These are phyloP conservation scores for Ogataea zsoltii DNA, from an alignment of 805 yeast species.

Conservation along the genomic window DNA sequence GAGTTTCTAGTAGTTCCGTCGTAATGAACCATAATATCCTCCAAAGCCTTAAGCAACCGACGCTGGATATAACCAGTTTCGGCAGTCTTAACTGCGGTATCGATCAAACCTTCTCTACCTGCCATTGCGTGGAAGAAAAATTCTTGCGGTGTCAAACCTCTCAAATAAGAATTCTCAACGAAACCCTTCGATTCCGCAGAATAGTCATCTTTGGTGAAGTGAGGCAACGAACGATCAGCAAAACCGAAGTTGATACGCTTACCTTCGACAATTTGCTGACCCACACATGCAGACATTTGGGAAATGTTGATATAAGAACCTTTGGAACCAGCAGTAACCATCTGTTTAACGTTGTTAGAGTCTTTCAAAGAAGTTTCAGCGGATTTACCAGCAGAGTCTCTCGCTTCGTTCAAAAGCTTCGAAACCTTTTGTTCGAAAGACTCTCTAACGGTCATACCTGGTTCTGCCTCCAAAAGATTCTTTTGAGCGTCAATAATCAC, in stretches of 20 bases:
- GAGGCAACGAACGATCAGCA: constrained; percentile 94
- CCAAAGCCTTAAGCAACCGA: constrained; percentile 94
- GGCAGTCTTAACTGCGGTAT: constrained; percentile 99
- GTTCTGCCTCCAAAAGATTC: constrained; percentile 87
- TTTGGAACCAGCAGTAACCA: constrained; percentile 99
- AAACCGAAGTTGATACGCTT: constrained; percentile 98
- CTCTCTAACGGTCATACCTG: constrained; percentile 99
- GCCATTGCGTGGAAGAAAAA: constrained; percentile 99
- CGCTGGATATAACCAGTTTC: constrained; percentile 99
- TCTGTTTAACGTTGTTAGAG: constrained; percentile 93
- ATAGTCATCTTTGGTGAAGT: constrained; percentile 97
- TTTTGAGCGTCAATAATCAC: constrained; percentile 91
- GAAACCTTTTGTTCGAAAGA: constrained; percentile 97
- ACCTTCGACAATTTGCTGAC: constrained; percentile 99
- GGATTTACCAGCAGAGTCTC: constrained; percentile 98
- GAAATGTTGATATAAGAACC: constrained; percentile 99
- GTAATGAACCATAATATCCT: constrained; percentile 96
- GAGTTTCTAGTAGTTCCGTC: constrained; percentile 99
- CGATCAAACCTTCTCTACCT: constrained; percentile 99
- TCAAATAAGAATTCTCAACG: constrained; percentile 92
- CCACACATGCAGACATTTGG: constrained; percentile 99
- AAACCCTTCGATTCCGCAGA: constrained; percentile 98
- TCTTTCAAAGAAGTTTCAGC: constrained; percentile 96
- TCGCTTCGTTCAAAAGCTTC: constrained; percentile 92
- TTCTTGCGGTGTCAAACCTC: constrained; percentile 98